phyloP scores from a whole-genome alignment of 169 alveolate species.

The Blepharisma undulans region DNA sequence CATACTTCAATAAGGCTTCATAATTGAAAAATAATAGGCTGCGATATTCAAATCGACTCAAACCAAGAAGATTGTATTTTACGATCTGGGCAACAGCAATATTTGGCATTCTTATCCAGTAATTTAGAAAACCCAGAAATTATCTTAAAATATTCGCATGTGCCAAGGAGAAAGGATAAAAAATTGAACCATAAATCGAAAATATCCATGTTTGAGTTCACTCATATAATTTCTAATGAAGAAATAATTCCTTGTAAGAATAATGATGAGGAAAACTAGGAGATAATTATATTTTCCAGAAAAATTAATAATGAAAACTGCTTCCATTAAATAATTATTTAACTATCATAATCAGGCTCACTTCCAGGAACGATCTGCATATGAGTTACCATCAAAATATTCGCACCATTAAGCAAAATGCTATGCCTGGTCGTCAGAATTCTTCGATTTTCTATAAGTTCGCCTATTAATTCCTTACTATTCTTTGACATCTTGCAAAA shows the following conservation, averaged over 20 bases:
- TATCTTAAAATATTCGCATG: not conserved
- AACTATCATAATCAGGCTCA: constrained; percentile 11
- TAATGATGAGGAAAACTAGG: not conserved
- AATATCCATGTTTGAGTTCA: not conserved
- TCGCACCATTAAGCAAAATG: constrained; percentile 1
- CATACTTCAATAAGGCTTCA: not conserved
- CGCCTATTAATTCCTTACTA: not conserved
- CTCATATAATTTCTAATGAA: not conserved
- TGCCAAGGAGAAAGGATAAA: not conserved
- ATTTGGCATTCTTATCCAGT: not conserved
- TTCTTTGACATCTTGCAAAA: not conserved
- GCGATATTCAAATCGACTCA: not conserved
- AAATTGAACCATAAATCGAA: not conserved
- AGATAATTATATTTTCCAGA: not conserved
- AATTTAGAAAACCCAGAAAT: not conserved
- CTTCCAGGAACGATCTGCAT: constrained; percentile 22
- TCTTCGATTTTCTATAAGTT: not conserved
- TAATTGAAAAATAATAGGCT: not conserved
- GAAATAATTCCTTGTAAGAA: not conserved
- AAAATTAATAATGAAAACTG: not conserved
- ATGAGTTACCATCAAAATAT: not conserved
- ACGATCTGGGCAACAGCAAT: not conserved
- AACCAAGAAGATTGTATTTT: not conserved
- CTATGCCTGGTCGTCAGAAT: not conserved
- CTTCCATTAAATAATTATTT: not conserved